Evolutionary conservation across 2,329 filamentous ascomycete genomes (phyloP), one percentile per base, ranked within the genome.

Genomic region (Phialocephala subalpina): DNA sequence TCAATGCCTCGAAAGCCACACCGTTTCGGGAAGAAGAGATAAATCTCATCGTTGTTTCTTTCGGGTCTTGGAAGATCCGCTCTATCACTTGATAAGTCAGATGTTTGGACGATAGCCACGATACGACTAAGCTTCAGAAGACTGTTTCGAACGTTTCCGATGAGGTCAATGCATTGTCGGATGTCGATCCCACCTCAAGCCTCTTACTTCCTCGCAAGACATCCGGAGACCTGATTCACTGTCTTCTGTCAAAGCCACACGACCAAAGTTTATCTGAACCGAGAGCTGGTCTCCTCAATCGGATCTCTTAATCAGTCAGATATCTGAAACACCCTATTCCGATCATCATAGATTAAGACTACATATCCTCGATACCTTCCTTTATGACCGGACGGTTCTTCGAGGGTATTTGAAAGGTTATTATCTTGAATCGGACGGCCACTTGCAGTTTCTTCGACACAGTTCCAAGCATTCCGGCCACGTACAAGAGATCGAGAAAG

Each of bases 131-230:
- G 72, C 70, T 71, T 73, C 69, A 69, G 45, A 68, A 72, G 64
- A 70, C 66, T 73, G 73, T 76, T 76, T 75, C 73, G 71, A 74
- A 69, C 64, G 70, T 73, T 72, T 72, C 74, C 68, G 69, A 70
- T 72, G 67, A 72, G 69, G 75, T 77, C 74, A 75, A 75, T 73
- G 74, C 74, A 75, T 73, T 73, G 68, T 75, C 71, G 69, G 69
- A 73, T 63, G 65, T 73, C 69, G 66, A 73, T 73, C 69, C 55
- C 66, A 64, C 68, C 66, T 67, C 64, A 71, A 72, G 62, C 65
- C 67, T 71, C 68, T 67, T 60, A 57, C 66, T 66, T 42, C 38
- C 66, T 73, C 66, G 69, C 70, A 74, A 73, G 66, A 68, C 62
- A 36, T 58, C 62, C 65, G 55, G 59, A 69, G 67, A 66, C 67